These are phyloP conservation scores for Bacidia rubella DNA, from an alignment of 495 filamentous ascomycete species.

Conservation along the genomic window DNA sequence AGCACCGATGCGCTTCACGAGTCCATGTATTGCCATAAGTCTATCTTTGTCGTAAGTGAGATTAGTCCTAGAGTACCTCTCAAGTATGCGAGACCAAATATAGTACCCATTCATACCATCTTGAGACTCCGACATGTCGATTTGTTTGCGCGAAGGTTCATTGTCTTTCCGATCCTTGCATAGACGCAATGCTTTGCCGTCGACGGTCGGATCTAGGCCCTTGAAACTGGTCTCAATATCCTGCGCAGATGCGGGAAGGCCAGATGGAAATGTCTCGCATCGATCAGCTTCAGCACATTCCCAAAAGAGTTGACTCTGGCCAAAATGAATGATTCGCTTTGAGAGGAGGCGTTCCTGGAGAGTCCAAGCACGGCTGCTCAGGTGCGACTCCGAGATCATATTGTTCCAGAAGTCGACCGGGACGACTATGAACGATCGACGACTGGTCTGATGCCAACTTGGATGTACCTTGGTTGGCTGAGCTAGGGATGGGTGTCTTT, in stretches of 20 bases:
- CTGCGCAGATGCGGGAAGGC: too few relatives aligned
- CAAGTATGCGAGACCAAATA: conserved; percentile 2
- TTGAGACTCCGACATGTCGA: too few relatives aligned
- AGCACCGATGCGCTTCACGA: conserved; percentile 2
- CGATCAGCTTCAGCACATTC: conserved; percentile 6
- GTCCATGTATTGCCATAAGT: conserved; percentile 6
- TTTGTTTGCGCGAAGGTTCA: too few relatives aligned
- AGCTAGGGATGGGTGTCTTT: conserved; percentile 1
- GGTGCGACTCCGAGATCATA: background rate
- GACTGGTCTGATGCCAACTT: background rate
- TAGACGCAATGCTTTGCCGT: too few relatives aligned
- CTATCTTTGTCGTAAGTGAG: conserved; percentile 9
- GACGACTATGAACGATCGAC: background rate
- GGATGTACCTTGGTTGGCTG: background rate
- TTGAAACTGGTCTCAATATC: too few relatives aligned
- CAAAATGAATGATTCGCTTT: conserved; percentile 8
- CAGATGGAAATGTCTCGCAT: too few relatives aligned
- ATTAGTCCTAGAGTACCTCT: conserved; percentile 4
- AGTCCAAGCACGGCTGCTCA: conserved; percentile 7
- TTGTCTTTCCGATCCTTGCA: too few relatives aligned
- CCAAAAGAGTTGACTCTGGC: conserved; percentile 7
- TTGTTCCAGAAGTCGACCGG: background rate
- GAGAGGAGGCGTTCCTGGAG: conserved; percentile 14
- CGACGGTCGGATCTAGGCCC: too few relatives aligned
- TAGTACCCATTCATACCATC: background rate